Evolutionary conservation across 2,329 filamentous ascomycete species (phyloP).

Genomic region (Alternaria alternata): DNA sequence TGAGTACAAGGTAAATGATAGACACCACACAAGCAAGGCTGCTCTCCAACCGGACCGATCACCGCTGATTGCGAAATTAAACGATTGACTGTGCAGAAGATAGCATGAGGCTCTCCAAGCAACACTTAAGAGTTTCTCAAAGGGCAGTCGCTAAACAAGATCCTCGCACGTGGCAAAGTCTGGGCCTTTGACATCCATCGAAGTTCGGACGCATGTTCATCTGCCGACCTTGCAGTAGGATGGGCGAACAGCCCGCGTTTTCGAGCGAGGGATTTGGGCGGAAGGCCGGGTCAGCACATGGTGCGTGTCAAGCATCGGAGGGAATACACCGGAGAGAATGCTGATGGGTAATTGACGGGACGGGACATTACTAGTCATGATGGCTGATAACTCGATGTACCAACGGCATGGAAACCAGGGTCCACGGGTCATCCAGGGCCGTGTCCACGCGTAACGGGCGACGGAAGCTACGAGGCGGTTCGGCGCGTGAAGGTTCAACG

Average conservation of each 20-base stretch:
- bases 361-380: not conserved
- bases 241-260: not conserved
- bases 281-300: not conserved
- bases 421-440: not conserved
- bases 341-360: not conserved
- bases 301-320: slow-evolving; percentile 1
- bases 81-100: not conserved
- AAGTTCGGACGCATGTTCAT: not conserved
- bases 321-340: not conserved
- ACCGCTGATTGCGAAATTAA: not conserved
- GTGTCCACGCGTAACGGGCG: not conserved
- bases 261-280: not conserved
- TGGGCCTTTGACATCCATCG: not conserved
- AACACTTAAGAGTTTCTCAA: not conserved
- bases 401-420: not conserved
- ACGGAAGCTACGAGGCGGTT: slow-evolving; percentile 1
- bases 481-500: not conserved
- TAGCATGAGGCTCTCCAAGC: not conserved
- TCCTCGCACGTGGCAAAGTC: not conserved
- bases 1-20: not conserved
- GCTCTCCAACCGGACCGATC: not conserved
- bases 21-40: not conserved
- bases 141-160: not conserved
- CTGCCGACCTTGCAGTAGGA: not conserved
- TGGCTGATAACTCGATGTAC: not conserved